These are phyloP conservation scores for Fusarium chuoi DNA, from an alignment of 2,329 filamentous ascomycete genomes.

Conservation along the genomic window DNA sequence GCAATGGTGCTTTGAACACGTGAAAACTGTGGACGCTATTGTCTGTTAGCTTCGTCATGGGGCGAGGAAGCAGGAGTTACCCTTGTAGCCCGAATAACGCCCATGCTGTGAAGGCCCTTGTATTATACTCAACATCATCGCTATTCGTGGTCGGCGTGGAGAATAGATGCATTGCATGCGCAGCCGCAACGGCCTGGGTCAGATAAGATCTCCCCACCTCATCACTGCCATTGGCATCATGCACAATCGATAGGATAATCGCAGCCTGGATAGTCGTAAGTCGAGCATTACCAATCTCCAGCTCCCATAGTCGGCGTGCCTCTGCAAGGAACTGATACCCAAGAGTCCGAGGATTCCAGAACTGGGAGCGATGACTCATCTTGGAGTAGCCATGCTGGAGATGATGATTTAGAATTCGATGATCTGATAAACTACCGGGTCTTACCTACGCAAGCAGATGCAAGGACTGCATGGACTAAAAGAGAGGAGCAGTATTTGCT, in stretches of 20 bases:
- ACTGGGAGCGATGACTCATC: background rate
- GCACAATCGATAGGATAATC: background rate
- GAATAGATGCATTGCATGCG: background rate
- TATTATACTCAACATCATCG: background rate
- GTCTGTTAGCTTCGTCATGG: fast-evolving
- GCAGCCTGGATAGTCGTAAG: background rate
- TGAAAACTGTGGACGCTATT: background rate
- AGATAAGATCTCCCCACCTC: background rate
- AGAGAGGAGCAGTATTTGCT: conserved; percentile 2
- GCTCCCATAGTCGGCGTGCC: background rate
- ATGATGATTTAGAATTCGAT: background rate
- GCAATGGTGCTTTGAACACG: background rate
- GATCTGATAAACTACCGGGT: background rate
- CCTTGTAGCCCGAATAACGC: background rate
- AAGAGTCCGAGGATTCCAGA: background rate
- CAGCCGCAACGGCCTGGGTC: background rate
- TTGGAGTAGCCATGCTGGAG: background rate
- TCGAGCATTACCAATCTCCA: background rate
- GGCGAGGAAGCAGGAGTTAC: fast-evolving
- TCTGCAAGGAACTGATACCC: background rate
- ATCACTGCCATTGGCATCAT: background rate
- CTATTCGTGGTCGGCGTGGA: background rate
- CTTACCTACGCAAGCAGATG: background rate
- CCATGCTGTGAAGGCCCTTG: background rate
- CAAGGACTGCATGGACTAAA: conserved; percentile 1